These are phyloP conservation scores for Pseudogymnoascus pannorum DNA, from an alignment of 2,329 filamentous ascomycete species.

Conservation along the genomic window DNA sequence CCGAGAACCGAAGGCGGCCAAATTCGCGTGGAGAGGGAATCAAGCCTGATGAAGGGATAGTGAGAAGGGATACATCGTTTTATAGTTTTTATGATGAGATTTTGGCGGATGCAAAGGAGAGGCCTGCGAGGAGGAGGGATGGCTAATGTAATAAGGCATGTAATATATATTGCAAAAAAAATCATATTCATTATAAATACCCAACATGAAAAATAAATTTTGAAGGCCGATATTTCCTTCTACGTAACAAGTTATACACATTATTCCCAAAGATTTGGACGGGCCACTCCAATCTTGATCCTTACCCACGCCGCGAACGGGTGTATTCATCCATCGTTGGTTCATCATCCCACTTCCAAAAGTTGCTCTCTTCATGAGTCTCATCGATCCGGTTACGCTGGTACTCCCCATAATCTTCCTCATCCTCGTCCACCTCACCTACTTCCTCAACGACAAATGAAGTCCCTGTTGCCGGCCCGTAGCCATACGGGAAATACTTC, in stretches of 20 bases:
- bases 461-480: conserved; percentile 35
- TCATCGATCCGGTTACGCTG: conserved; percentile 28
- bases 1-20: neutral
- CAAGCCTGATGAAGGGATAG: neutral
- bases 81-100: conserved; percentile 6
- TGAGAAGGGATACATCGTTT: neutral
- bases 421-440: conserved; percentile 35
- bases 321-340: conserved; percentile 7
- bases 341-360: conserved; percentile 22
- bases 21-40: neutral
- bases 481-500: conserved; percentile 43
- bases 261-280: neutral
- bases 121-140: neutral
- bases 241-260: neutral
- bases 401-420: conserved; percentile 38
- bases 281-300: neutral
- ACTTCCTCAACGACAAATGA: conserved; percentile 40
- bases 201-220: neutral
- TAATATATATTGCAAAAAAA: neutral
- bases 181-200: neutral
- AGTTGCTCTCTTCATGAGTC: conserved; percentile 17
- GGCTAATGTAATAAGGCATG: neutral
- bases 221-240: neutral
- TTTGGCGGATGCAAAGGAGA: neutral
- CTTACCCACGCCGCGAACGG: neutral